Conservation (phyloP, 1,139 yeast species). For the Suhomyces taliae region DNA sequence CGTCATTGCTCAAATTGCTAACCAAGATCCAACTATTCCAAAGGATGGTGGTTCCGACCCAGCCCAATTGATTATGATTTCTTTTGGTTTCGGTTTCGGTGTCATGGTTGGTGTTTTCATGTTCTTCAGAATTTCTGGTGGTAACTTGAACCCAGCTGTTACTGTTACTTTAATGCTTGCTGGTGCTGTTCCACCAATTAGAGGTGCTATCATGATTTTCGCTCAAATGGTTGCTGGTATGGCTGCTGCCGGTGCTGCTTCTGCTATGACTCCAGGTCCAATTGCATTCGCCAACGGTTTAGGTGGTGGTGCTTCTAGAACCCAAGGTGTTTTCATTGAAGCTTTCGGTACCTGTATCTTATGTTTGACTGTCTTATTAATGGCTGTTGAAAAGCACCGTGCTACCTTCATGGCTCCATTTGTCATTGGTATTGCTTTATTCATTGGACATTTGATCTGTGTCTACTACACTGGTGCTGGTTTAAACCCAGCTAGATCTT, state of each 20-base stretch:
- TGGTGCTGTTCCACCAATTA: slow-evolving; percentile 70
- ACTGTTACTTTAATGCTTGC: slow-evolving; percentile 70
- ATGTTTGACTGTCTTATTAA: slow-evolving; percentile 73
- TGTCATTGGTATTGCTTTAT: slow-evolving; percentile 78
- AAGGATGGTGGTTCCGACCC: slow-evolving; percentile 54
- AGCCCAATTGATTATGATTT: slow-evolving; percentile 69
- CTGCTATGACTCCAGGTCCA: slow-evolving; percentile 84
- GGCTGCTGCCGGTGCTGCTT: slow-evolving; percentile 91
- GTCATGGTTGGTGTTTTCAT: slow-evolving; percentile 75
- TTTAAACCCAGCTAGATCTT: slow-evolving; percentile 85
- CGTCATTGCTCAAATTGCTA: slow-evolving; percentile 82
- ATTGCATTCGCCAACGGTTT: slow-evolving; percentile 70
- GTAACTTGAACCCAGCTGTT: slow-evolving; percentile 89
- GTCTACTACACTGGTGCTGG: slow-evolving; percentile 92
- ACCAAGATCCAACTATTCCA: slow-evolving; percentile 55
- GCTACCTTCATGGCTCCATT: slow-evolving; percentile 82
- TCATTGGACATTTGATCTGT: slow-evolving; percentile 79
- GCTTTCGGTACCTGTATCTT: slow-evolving; percentile 76
- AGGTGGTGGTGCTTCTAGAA: slow-evolving; percentile 70
- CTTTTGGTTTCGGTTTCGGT: slow-evolving; percentile 86
- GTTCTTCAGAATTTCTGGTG: slow-evolving; percentile 82
- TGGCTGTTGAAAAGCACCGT: slow-evolving; percentile 81
- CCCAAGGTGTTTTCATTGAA: slow-evolving; percentile 81
- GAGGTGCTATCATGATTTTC: slow-evolving; percentile 65
- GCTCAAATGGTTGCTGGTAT: slow-evolving; percentile 82